Evolutionary conservation across 2,329 filamentous ascomycete species (phyloP).

Genomic region (Ascochyta koolunga): DNA sequence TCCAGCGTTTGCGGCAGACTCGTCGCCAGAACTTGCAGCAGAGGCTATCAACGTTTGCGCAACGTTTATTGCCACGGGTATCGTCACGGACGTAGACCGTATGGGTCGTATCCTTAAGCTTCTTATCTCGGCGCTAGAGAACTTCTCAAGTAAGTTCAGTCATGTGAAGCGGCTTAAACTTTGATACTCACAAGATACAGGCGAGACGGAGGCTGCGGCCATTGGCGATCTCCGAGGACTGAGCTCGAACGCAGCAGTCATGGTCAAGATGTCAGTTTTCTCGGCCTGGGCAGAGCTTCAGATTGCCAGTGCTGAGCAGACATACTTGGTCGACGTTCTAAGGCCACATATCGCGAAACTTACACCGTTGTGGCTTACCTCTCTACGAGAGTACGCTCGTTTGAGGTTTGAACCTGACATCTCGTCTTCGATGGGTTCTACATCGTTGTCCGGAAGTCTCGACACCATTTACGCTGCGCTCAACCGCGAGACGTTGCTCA

Average conservation of each 20-base stretch:
- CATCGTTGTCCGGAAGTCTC: conserved; percentile 80
- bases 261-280: conserved; percentile 98
- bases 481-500: conserved; percentile 89
- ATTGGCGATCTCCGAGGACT: conserved; percentile 93
- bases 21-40: conserved; percentile 91
- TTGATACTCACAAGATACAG: conserved; percentile 38
- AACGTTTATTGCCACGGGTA: conserved; percentile 96
- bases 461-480: conserved; percentile 94
- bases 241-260: conserved; percentile 94
- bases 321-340: conserved; percentile 85
- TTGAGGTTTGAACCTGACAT: conserved; percentile 96
- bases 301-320: conserved; percentile 90
- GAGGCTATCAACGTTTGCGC: conserved; percentile 97
- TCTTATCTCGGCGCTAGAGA: conserved; percentile 86
- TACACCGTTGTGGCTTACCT: conserved; percentile 92
- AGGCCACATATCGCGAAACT: conserved; percentile 88
- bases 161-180: not conserved
- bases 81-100: conserved; percentile 95
- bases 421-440: conserved; percentile 83
- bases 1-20: conserved; percentile 93
- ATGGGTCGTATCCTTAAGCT: conserved; percentile 98
- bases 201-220: conserved; percentile 76
- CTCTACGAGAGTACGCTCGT: conserved; percentile 89
- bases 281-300: conserved; percentile 97
- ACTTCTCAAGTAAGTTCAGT: conserved; percentile 70